These are phyloP conservation scores for Striga hermonthica DNA, from an alignment of 305 asterid genomes.

Conservation along the genomic window DNA sequence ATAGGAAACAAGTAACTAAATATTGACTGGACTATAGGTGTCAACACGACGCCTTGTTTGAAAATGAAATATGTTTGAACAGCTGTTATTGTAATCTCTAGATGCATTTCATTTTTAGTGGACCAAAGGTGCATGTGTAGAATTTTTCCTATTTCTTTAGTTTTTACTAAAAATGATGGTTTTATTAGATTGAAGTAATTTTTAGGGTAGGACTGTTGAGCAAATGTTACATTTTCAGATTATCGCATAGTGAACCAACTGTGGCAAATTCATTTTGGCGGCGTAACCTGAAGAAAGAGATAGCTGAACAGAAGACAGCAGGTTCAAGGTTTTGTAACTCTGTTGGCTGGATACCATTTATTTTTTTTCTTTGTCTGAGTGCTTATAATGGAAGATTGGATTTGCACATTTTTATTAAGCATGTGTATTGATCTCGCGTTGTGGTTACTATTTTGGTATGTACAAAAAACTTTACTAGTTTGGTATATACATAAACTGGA, in stretches of 20 bases:
- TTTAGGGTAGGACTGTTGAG: conserved; percentile 25
- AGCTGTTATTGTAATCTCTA: conserved; percentile 37
- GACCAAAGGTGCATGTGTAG: conserved; percentile 46
- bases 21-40: conserved; percentile 50
- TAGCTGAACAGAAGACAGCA: conserved; percentile 90
- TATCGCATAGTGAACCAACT: conserved; percentile 85
- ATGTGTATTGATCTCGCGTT: conserved; percentile 18
- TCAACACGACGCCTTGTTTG: conserved; percentile 76
- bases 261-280: conserved; percentile 90
- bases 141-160: conserved; percentile 17
- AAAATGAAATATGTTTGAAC: conserved; percentile 51
- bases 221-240: conserved; percentile 49
- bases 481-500: not conserved
- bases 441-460: not conserved
- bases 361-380: not conserved
- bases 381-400: conserved; percentile 21
- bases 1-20: no score
- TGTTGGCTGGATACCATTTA: conserved; percentile 15
- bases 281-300: conserved; percentile 85
- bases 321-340: conserved; percentile 71
- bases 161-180: not conserved
- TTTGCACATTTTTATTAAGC: conserved; percentile 20
- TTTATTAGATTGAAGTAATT: conserved; percentile 8
- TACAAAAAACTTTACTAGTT: not conserved
- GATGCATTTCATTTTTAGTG: conserved; percentile 72